Percentiles rank a stretch among this genome's conserved stretches.
These are phyloP conservation scores for Colletotrichum camelliae DNA, from an alignment of 2,329 filamentous ascomycete genomes.

Conservation along the genomic window DNA sequence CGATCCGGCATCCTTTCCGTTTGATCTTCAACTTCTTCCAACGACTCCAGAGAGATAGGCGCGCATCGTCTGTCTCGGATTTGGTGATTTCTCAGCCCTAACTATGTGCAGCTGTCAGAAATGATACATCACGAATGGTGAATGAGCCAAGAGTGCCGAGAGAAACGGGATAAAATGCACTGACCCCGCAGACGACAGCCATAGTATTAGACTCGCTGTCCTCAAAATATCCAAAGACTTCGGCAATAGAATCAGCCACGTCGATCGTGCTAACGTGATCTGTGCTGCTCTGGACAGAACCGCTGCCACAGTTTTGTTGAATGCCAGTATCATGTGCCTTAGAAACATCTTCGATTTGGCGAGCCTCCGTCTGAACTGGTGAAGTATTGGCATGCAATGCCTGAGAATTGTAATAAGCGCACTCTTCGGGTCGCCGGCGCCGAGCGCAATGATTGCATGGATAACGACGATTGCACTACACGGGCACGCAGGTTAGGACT, in stretches of 20 bases:
- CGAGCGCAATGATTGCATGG: background rate
- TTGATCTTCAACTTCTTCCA: background rate
- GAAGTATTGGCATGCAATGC: background rate
- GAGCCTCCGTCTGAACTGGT: background rate
- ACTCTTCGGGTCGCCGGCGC: background rate
- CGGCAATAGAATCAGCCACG: background rate
- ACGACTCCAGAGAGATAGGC: background rate
- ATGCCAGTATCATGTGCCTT: background rate
- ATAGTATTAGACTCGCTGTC: background rate
- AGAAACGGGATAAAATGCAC: background rate
- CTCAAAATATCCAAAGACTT: background rate
- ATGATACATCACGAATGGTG: background rate
- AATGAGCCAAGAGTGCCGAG: background rate
- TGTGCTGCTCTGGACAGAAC: background rate
- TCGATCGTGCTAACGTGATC: background rate
- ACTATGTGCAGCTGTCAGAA: background rate
- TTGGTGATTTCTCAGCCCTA: background rate
- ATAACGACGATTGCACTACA: background rate
- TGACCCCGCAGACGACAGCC: background rate
- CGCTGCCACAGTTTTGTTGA: background rate
- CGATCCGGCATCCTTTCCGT: background rate
- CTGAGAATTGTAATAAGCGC: background rate
- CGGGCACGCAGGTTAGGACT: background rate
- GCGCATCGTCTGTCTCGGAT: background rate
- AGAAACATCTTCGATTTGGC: background rate